These are phyloP conservation scores for Fusarium sp. DNA, from an alignment of 2,329 filamentous ascomycete genomes.

Conservation along the genomic window DNA sequence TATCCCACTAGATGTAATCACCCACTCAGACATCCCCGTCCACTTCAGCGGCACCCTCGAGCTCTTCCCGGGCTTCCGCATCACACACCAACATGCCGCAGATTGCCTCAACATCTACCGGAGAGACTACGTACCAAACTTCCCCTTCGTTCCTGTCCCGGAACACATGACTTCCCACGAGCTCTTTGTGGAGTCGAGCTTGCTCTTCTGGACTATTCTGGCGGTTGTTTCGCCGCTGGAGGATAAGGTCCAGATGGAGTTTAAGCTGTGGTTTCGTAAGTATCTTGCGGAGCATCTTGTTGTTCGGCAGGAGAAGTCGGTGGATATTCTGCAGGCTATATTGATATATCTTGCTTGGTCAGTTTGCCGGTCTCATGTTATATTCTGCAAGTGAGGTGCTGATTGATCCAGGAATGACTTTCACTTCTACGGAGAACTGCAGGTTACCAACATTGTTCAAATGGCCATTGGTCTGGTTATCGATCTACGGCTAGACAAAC, in stretches of 20 bases:
- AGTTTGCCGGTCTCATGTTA: neutral
- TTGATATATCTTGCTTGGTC: slow-evolving; percentile 56
- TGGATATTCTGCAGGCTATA: slow-evolving; percentile 56
- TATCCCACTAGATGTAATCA: neutral
- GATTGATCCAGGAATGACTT: slow-evolving; percentile 53
- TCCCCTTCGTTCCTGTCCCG: slow-evolving; percentile 56
- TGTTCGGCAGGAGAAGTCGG: slow-evolving; percentile 52
- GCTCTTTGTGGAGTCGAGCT: slow-evolving; percentile 50
- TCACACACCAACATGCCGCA: slow-evolving; percentile 52
- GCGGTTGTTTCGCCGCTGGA: slow-evolving; percentile 51
- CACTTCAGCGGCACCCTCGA: slow-evolving; percentile 31
- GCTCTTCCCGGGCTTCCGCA: slow-evolving; percentile 53
- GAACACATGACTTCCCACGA: slow-evolving; percentile 44
- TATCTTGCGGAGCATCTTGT: slow-evolving; percentile 55
- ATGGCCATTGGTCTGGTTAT: slow-evolving; percentile 55
- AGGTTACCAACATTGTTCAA: slow-evolving; percentile 56
- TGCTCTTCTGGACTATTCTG: slow-evolving; percentile 57
- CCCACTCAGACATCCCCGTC: neutral
- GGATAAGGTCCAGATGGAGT: slow-evolving; percentile 49
- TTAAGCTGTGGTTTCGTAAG: slow-evolving; percentile 54
- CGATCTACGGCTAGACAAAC: slow-evolving; percentile 55
- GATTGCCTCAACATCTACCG: slow-evolving; percentile 52
- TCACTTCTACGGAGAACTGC: slow-evolving; percentile 54
- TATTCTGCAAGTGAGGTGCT: neutral
- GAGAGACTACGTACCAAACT: slow-evolving; percentile 51